Evolutionary conservation across 2,329 filamentous ascomycete genomes (phyloP).

Genomic region (Acarospora socialis): DNA sequence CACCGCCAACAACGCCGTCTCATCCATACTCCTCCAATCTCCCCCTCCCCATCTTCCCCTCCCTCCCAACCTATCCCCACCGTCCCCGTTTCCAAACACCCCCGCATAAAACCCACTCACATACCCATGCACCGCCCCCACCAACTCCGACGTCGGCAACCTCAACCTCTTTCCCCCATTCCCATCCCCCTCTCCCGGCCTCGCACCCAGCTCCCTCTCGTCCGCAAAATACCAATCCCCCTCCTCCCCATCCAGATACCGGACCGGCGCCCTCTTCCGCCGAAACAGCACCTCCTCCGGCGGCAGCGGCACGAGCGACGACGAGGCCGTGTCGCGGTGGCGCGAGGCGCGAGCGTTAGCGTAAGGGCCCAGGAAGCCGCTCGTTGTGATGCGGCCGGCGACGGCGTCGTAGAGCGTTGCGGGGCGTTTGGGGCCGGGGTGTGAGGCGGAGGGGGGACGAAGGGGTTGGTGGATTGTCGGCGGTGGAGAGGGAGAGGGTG

Average conservation of each 20-base stretch:
- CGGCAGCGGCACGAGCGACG: constrained; percentile 27
- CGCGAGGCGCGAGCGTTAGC: constrained; percentile 17
- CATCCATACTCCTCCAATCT: constrained; percentile 42
- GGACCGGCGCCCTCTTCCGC: constrained; percentile 32
- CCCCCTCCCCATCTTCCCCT: constrained; percentile 18
- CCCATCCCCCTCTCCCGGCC: constrained; percentile 55
- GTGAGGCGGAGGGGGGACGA: constrained; percentile 11
- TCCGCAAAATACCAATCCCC: constrained; percentile 42
- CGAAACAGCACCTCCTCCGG: constrained; percentile 47
- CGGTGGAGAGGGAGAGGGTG: constrained; percentile 14
- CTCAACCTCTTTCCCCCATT: too few relatives aligned
- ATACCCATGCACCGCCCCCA: constrained; percentile 22
- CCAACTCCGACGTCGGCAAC: constrained; percentile 45
- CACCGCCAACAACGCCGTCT: constrained; percentile 46
- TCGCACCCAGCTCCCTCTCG: constrained; percentile 53
- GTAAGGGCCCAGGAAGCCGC: constrained; percentile 21
- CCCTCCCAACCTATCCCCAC: constrained; percentile 32
- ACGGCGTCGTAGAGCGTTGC: constrained; percentile 45
- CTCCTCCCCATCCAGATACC: constrained; percentile 40
- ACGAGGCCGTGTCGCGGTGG: constrained; percentile 23
- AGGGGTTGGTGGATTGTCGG: constrained; percentile 42
- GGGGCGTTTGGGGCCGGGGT: constrained; percentile 20
- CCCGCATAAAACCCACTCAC: constrained; percentile 34
- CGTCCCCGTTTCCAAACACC: constrained; percentile 36
- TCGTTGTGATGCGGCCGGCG: constrained; percentile 11